Evolutionary conservation across 2,329 filamentous ascomycete species (phyloP).

Genomic region (Nemania sp.): DNA sequence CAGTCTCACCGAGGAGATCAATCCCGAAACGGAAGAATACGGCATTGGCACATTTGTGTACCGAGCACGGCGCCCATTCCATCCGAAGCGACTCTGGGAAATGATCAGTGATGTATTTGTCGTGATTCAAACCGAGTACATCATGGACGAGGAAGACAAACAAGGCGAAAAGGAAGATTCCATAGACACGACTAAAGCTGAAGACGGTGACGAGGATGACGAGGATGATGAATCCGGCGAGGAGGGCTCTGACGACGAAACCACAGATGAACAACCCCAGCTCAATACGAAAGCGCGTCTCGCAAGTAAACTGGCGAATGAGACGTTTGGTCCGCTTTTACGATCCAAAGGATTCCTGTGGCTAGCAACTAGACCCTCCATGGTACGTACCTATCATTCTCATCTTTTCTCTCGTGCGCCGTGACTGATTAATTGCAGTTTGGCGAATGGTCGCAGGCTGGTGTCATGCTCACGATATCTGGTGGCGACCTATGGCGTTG

Average conservation of each 20-base stretch:
- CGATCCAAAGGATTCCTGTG: constrained; percentile 67
- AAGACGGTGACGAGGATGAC: constrained; percentile 34
- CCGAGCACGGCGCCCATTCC: constrained; percentile 59
- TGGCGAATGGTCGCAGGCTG: constrained; percentile 67
- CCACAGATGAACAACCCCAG: constrained; percentile 36
- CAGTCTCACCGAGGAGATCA: constrained; percentile 71
- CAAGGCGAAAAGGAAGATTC: constrained; percentile 35
- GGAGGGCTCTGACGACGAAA: constrained; percentile 25
- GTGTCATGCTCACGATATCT: constrained; percentile 64
- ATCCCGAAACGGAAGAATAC: constrained; percentile 74
- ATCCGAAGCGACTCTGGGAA: constrained; percentile 52
- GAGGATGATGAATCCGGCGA: constrained; percentile 30
- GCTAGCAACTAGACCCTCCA: constrained; percentile 61
- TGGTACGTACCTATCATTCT: constrained; percentile 31
- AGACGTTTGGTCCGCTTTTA: constrained; percentile 59
- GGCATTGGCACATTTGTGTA: constrained; percentile 75
- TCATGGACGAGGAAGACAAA: constrained; percentile 40
- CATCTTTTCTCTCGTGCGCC: neutral
- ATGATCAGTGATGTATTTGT: constrained; percentile 54
- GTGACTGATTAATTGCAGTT: constrained; percentile 38
- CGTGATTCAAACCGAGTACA: constrained; percentile 53
- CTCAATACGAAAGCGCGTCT: constrained; percentile 46
- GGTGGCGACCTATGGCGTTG: constrained; percentile 64
- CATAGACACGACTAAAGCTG: constrained; percentile 31
- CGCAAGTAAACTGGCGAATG: constrained; percentile 58